Percentiles rank a stretch among this genome's conserved stretches.
Evolutionary conservation across 2,329 filamentous ascomycete genomes (phyloP).

Genomic region (Claviceps sorghi): DNA sequence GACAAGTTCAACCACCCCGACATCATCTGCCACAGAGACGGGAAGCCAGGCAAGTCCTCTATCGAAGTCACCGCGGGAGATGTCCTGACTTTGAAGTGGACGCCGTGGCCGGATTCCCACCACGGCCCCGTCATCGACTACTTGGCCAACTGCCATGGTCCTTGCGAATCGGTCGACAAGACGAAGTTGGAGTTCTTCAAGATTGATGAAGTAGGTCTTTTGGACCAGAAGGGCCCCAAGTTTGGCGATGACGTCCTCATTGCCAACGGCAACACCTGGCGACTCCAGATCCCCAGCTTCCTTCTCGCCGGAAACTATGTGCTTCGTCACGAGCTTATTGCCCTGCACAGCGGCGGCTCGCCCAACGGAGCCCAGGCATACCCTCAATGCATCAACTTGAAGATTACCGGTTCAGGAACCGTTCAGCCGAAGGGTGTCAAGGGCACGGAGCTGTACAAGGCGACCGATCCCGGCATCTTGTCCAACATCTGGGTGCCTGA

Average conservation of each 20-base stretch:
- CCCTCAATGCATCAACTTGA: slow-evolving; percentile 37
- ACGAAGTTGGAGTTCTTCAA: slow-evolving; percentile 30
- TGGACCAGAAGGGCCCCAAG: slow-evolving; percentile 21
- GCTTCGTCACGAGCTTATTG: slow-evolving; percentile 40
- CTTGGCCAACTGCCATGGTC: slow-evolving; percentile 28
- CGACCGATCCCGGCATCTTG: slow-evolving; percentile 21
- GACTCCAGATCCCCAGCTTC: slow-evolving; percentile 31
- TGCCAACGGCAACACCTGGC: slow-evolving; percentile 35
- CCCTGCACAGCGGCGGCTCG: slow-evolving; percentile 32
- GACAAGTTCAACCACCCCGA: slow-evolving; percentile 24
- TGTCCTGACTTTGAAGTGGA: slow-evolving; percentile 32
- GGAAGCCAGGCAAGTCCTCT: slow-evolving; percentile 24
- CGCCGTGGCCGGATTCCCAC: slow-evolving; percentile 34
- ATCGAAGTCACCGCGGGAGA: slow-evolving; percentile 30
- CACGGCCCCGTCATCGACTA: slow-evolving; percentile 32
- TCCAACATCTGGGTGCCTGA: slow-evolving; percentile 19
- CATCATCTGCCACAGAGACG: slow-evolving; percentile 34
- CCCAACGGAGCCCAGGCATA: slow-evolving; percentile 33
- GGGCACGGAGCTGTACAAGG: slow-evolving; percentile 22
- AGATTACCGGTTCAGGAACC: slow-evolving; percentile 27
- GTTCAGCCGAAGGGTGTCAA: slow-evolving; percentile 18
- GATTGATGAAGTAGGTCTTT: slow-evolving; percentile 26
- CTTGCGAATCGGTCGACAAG: slow-evolving; percentile 27
- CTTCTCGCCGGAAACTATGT: slow-evolving; percentile 39
- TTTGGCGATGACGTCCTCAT: slow-evolving; percentile 32